Evolutionary conservation across 495 filamentous ascomycete species (phyloP).

Genomic region (Hypoxylon intermedium): DNA sequence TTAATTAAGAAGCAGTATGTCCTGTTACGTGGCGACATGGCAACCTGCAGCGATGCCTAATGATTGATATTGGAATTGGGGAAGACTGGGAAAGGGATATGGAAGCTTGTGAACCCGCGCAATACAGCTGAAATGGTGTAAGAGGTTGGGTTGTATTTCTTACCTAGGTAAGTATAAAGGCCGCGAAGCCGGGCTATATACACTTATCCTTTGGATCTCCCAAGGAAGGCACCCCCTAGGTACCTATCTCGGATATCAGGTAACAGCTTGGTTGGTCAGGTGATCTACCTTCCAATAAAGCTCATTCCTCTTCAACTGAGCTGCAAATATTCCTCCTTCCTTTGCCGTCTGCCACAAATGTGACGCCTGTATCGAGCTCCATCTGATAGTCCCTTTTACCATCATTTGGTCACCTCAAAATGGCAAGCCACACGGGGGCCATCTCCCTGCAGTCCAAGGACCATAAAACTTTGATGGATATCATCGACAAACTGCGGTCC

Average conservation of each 20-base stretch:
- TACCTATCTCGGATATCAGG: no score
- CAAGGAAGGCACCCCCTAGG: no score
- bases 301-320: no score
- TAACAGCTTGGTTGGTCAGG: no score
- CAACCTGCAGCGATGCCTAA: constrained; percentile 8
- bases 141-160: no score
- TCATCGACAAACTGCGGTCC: constrained; percentile 63
- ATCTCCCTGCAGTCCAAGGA: constrained; percentile 46
- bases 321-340: background rate
- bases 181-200: no score
- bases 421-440: constrained; percentile 33
- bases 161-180: no score
- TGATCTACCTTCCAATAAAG: no score
- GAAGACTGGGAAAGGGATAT: background rate
- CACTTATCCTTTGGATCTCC: no score
- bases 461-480: constrained; percentile 59
- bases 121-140: no score
- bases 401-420: constrained; percentile 6
- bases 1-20: constrained; percentile 18
- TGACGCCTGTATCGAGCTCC: no score
- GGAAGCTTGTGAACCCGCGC: no score
- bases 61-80: background rate
- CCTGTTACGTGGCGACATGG: background rate
- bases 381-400: constrained; percentile 3
- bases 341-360: background rate